Evolutionary conservation across 805 yeast genomes (phyloP), one percentile per base, ranked within the genome.

Genomic region (Spathaspora hagerdaliae): DNA sequence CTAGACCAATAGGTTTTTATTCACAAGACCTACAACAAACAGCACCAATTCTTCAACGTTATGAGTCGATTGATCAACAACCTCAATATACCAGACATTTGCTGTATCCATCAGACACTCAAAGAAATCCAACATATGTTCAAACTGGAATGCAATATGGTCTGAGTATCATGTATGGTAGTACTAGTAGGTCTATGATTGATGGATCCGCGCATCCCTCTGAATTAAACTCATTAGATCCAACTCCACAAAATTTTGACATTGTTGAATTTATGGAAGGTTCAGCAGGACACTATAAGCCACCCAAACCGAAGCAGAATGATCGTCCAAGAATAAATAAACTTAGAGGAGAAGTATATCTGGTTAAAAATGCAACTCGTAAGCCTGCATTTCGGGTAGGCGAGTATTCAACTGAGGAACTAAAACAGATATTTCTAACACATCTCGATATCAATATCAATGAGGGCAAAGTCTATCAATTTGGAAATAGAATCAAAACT

Each of bases 301-400:
- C 74, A 10, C 60, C 56, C 9, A 63, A 61, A 35, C 67, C 74
- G 12, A 69, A 69, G 48, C 57, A 56, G 44, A 69, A 69, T 50
- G 51, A 62, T 15, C 56, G 61, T 36, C 75, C 75, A 2, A 54
- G 72, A 31, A 69, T 69, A 50, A 61, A 68, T 50, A 65, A 64
- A 44, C 54, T 69, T 29, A 53, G 53, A 2, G 26, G 14, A 9
- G 27, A 32, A 3, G 10, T 5, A 11, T 19, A 39, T 6, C 11
- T 12, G 24, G 11, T 10, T 24, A 27, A 27, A 27, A 39, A 13
- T 27, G 7, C 34, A 2, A 14, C 54, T 14, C 61, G 60, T 6
- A 69, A 64, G 38, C 45, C 51, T 12, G 55, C 60, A 31, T 49
- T 50, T 19, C 69, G 64, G 41, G 57, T 32, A 27, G 41, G 41